Base-by-base conservation (phyloP, 2,329 filamentous ascomycete genomes). In the Ascochyta pisi region DNA sequence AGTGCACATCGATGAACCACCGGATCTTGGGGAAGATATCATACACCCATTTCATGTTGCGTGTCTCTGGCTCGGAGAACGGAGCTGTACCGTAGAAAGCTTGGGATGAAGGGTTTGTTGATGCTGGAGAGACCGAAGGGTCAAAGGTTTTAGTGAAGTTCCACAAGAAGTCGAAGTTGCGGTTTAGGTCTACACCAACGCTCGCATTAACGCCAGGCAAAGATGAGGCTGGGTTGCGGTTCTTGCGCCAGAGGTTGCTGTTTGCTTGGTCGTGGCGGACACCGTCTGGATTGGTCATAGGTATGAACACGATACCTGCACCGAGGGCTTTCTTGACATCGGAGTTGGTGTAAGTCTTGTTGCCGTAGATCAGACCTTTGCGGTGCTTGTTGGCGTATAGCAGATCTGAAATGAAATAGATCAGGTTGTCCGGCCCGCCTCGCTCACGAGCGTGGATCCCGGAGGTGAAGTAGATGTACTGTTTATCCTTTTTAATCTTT, bases 1-100 rank as follows among this genome's bases (percentile, higher is more conserved):
- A 85, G 76, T 87, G 84, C 31, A 86, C 73, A 58, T 87, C 84
- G 38, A 86, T 73, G 65, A 83, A 85, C 83, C 83, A 86, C 24
- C 79, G 76, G 43, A 86, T 73, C 39, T 79, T 78, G 47, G 75
- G 69, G 68, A 79, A 82, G 27, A 77, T 73, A 54, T 83, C 78
- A 62, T 86, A 74, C 2, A 83, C 73, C 77, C 81, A 85, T 42
- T 77, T 80, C 54, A 85, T 77, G 61, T 79, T 83, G 62, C 79
- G 69, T 2, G 83, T 81, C 70, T 87, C 84, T 1, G 84, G 78
- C 71, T 87, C 84, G 0, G 84, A 86, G 59, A 82, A 80, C 0
- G 84, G 76, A 3, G 66, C 73, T 0, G 78, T 79, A 27, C 84
- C 84, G 61, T 82, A 81, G 68, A 80, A 86, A 15, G 79, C 77